Conservation (phyloP, 331 rosid species). For the Quercus tomentella region DNA sequence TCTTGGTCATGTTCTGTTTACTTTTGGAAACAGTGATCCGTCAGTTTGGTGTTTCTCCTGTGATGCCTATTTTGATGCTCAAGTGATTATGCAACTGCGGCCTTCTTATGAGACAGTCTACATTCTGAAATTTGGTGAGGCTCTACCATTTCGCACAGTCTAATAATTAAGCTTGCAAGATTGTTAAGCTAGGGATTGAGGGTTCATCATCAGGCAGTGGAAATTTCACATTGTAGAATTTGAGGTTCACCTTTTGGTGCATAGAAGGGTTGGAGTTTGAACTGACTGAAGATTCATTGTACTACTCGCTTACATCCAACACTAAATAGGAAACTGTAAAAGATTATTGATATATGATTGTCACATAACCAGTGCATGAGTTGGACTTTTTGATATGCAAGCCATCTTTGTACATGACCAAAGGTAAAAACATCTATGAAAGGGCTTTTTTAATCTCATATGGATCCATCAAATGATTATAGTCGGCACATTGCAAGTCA, state of each 20-base stretch:
- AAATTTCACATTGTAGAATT: background rate
- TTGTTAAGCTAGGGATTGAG: conserved; percentile 11
- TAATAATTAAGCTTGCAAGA: conserved; percentile 1
- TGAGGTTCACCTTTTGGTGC: background rate
- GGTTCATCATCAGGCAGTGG: background rate
- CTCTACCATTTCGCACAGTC: conserved; percentile 40
- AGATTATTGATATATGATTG: no score
- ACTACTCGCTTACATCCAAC: background rate
- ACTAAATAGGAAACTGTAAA: background rate
- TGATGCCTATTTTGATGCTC: conserved; percentile 79
- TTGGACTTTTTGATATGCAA: no score
- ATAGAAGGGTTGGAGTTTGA: background rate
- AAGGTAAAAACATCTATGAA: no score
- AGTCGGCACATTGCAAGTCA: no score
- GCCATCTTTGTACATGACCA: no score
- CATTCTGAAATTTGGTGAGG: conserved; percentile 56
- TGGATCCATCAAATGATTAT: no score
- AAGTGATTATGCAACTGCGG: conserved; percentile 55
- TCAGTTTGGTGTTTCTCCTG: conserved; percentile 92
- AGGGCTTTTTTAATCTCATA: no score
- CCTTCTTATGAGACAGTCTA: conserved; percentile 59
- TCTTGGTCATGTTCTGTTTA: background rate
- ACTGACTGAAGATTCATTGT: background rate
- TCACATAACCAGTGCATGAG: no score
- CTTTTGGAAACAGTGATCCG: conserved; percentile 50